Conservation (phyloP, 176 grass and related monocot genomes). For the Cenchrus fungigraminus region DNA sequence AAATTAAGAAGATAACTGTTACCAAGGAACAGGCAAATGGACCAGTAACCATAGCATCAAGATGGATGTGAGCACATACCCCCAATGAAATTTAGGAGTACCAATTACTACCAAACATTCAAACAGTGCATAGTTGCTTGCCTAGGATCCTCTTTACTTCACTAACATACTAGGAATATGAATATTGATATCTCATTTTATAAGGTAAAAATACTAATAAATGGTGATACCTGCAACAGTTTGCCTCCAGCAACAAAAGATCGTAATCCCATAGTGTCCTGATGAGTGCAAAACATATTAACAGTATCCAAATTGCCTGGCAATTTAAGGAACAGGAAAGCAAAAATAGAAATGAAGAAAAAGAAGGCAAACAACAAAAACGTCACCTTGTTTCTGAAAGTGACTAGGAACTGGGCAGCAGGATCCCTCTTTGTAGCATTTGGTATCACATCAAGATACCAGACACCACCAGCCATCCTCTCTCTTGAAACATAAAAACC, state of each 20-base stretch:
- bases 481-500: constrained; percentile 87
- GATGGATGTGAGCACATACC: constrained; percentile 8
- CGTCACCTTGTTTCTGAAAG: constrained; percentile 73
- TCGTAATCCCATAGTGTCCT: constrained; percentile 82
- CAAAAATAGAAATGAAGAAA: neutral
- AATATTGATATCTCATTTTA: constrained; percentile 13
- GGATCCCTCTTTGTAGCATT: constrained; percentile 93
- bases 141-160: neutral
- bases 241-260: constrained; percentile 89
- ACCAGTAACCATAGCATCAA: neutral
- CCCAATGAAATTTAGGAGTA: neutral
- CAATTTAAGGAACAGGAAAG: constrained; percentile 25
- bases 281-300: constrained; percentile 30
- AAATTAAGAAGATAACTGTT: neutral
- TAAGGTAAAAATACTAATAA: constrained; percentile 21
- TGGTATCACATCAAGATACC: constrained; percentile 82
- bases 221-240: constrained; percentile 77
- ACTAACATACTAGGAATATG: neutral
- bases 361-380: neutral
- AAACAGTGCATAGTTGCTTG: neutral
- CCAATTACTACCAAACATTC: neutral
- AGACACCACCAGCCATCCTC: constrained; percentile 61
- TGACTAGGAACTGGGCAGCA: constrained; percentile 87
- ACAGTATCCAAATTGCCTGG: constrained; percentile 16
- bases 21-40: constrained; percentile 5